Evolutionary conservation across 2,329 filamentous ascomycete genomes (phyloP).

Genomic region (Claviceps arundinis): DNA sequence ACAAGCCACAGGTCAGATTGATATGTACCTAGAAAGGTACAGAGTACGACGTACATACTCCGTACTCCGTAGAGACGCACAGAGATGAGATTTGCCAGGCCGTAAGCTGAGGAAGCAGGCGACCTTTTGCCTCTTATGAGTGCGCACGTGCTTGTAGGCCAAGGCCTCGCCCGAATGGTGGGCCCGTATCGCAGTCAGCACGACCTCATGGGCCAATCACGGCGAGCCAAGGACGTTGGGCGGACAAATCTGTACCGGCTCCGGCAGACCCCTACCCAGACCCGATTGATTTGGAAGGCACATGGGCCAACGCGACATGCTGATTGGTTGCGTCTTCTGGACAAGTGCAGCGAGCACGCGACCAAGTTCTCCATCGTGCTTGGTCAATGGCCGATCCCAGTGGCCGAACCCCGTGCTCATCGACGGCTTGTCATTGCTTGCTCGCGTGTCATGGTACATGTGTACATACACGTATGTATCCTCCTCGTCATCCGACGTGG

Average conservation of each 20-base stretch:
- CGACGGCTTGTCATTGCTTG: background rate
- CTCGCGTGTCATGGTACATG: background rate
- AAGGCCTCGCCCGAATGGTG: too few species aligned
- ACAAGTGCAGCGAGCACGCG: conserved; percentile 23
- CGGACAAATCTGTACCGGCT: background rate
- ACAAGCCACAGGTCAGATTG: too few species aligned
- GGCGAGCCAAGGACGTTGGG: background rate
- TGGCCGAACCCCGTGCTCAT: background rate
- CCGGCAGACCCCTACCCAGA: background rate
- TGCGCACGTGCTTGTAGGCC: too few species aligned
- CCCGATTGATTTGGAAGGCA: conserved; percentile 10
- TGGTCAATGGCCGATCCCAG: conserved; percentile 20
- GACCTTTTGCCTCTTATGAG: too few species aligned
- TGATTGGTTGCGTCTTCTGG: conserved; percentile 18
- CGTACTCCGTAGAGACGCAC: too few species aligned
- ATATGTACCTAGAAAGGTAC: too few species aligned
- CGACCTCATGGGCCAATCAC: background rate
- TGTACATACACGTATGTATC: background rate
- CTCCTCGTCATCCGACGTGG: background rate
- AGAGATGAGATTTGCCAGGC: too few species aligned
- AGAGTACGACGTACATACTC: too few species aligned
- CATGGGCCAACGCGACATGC: conserved; percentile 19
- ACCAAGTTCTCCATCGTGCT: conserved; percentile 31
- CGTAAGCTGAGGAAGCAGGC: too few species aligned
- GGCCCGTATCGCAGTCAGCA: background rate